A percentile compares a stretch with the other conserved stretches of the same genome.
Conservation (phyloP, 2,329 filamentous ascomycete genomes). For the Corynespora cassiicola region DNA sequence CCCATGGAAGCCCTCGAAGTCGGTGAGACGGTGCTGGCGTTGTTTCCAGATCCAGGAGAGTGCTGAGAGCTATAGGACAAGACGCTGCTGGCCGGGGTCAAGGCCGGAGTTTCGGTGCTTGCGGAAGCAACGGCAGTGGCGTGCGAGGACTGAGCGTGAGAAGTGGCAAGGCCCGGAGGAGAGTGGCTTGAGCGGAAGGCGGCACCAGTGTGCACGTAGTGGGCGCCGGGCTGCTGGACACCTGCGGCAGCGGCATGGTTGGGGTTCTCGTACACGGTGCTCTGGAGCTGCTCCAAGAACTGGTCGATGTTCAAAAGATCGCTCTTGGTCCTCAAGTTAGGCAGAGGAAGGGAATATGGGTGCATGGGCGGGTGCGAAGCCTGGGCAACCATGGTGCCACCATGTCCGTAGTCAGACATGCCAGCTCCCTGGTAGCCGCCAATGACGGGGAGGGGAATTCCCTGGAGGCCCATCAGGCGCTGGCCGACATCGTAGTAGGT, state of each 20-base stretch:
- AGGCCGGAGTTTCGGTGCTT: conserved; percentile 70
- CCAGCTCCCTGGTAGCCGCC: conserved; percentile 41
- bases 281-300: conserved; percentile 94
- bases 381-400: conserved; percentile 61
- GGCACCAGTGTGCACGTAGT: conserved; percentile 64
- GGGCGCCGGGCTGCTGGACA: conserved; percentile 75
- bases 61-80: conserved; percentile 80
- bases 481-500: conserved; percentile 94
- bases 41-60: conserved; percentile 75
- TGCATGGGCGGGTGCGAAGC: conserved; percentile 71
- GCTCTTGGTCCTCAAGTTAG: conserved; percentile 91
- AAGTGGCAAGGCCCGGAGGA: conserved; percentile 51
- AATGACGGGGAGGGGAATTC: conserved; percentile 61
- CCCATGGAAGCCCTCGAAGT: conserved; percentile 62
- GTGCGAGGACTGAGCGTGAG: conserved; percentile 60
- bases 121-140: conserved; percentile 48
- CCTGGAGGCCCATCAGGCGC: conserved; percentile 81
- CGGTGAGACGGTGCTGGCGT: conserved; percentile 68
- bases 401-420: conserved; percentile 60
- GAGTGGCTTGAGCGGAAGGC: conserved; percentile 65
- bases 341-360: conserved; percentile 83
- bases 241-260: conserved; percentile 80
- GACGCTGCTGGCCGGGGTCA: conserved; percentile 77
- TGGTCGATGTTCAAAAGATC: conserved; percentile 94
- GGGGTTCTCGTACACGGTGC: conserved; percentile 92